Percentiles rank a stretch among this genome's conserved stretches.
Evolutionary conservation across 2,329 filamentous ascomycete genomes (phyloP).

Genomic region (Xylaria sp.): DNA sequence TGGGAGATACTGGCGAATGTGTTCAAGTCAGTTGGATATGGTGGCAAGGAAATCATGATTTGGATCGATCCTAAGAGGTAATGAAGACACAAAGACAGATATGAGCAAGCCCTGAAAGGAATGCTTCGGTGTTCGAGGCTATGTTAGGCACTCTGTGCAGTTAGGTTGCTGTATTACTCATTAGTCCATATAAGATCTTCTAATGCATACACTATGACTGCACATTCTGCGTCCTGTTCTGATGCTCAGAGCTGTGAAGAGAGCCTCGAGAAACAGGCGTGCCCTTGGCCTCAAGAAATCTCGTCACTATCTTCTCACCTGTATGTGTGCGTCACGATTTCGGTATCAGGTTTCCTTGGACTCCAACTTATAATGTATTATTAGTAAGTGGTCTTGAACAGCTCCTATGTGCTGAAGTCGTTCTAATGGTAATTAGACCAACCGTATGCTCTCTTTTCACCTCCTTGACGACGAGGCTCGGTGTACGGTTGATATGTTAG

Average conservation of each 20-base stretch:
- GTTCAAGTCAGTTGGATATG: not conserved
- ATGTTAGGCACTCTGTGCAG: not conserved
- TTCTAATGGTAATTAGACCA: not conserved
- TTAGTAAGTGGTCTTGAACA: not conserved
- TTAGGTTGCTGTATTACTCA: no score
- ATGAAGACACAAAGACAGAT: not conserved
- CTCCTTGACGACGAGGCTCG: not conserved
- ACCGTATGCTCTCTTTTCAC: not conserved
- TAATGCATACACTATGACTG: not conserved
- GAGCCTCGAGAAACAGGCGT: no score
- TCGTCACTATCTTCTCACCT: not conserved
- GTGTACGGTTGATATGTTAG: not conserved
- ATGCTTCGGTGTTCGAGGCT: no score
- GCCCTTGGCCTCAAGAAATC: no score
- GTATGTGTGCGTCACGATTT: not conserved
- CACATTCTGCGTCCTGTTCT: not conserved
- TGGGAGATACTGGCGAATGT: not conserved
- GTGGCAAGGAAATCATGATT: not conserved
- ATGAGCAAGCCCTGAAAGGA: not conserved
- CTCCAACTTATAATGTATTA: not conserved
- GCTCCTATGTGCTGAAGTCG: not conserved
- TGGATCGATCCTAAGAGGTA: constrained; percentile 5
- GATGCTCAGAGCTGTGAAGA: not conserved
- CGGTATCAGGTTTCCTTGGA: not conserved
- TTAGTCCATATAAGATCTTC: no score